Conservation (phyloP, 1,139 yeast genomes). For the Trichomonascaceae sp. region DNA sequence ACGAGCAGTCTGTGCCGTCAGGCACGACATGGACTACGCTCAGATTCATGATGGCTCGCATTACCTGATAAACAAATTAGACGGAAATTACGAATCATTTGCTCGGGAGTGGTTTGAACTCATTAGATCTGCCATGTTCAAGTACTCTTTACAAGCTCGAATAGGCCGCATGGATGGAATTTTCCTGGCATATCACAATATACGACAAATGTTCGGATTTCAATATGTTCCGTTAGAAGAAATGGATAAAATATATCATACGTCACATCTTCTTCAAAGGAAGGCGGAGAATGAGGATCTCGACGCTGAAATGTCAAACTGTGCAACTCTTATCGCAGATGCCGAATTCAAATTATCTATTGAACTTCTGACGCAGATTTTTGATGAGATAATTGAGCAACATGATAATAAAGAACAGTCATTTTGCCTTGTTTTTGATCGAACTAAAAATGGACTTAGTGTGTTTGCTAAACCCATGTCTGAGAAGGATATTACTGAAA, state of each 20-base stretch:
- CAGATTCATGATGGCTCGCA: slow-evolving; percentile 50
- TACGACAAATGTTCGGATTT: slow-evolving; percentile 77
- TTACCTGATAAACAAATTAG: slow-evolving; percentile 57
- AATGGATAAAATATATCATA: slow-evolving; percentile 57
- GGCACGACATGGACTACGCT: slow-evolving; percentile 69
- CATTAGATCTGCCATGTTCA: slow-evolving; percentile 67
- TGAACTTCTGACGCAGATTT: slow-evolving; percentile 47
- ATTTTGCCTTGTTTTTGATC: slow-evolving; percentile 26
- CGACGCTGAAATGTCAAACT: slow-evolving; percentile 20
- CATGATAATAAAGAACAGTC: slow-evolving; percentile 23
- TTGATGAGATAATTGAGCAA: slow-evolving; percentile 38
- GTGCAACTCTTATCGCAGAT: slow-evolving; percentile 56
- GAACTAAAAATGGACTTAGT: slow-evolving; percentile 22
- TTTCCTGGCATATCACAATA: slow-evolving; percentile 84
- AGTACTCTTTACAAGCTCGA: slow-evolving; percentile 85
- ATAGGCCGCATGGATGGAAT: slow-evolving; percentile 98
- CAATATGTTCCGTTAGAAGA: slow-evolving; percentile 74
- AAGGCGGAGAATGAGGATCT: slow-evolving; percentile 3
- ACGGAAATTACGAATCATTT: slow-evolving; percentile 69
- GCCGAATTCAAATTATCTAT: slow-evolving; percentile 64
- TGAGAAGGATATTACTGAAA: slow-evolving; percentile 21
- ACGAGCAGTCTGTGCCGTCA: slow-evolving; percentile 79
- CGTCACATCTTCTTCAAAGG: slow-evolving; percentile 29
- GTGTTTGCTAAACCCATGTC: slow-evolving; percentile 32
- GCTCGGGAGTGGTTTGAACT: slow-evolving; percentile 76